A percentile compares a stretch with the other conserved stretches of the same genome.
Conservation (phyloP, 2,329 filamentous ascomycete species). For the Colletotrichum coccodes region DNA sequence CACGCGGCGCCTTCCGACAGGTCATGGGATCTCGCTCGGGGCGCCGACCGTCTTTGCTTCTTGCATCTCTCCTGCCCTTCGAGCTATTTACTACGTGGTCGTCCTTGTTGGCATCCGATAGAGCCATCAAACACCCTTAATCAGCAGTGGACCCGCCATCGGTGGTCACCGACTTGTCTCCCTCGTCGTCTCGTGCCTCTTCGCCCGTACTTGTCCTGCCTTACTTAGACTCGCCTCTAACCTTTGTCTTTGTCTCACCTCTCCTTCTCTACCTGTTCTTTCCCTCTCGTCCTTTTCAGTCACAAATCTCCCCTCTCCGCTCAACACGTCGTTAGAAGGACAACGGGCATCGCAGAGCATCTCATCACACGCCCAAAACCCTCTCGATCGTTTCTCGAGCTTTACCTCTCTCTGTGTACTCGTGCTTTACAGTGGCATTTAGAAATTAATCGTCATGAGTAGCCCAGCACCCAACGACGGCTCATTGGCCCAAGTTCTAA, state of each 20-base stretch:
- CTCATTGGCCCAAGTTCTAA: constrained; percentile 46
- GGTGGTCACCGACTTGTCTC: constrained; percentile 24
- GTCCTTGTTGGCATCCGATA: background rate
- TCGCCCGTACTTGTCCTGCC: background rate
- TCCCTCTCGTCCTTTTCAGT: background rate
- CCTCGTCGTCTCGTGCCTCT: background rate
- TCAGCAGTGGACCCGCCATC: constrained; percentile 22
- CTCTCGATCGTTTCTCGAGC: background rate
- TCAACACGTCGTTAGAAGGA: background rate
- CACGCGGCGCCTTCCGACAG: constrained; percentile 28
- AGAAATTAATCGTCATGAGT: constrained; percentile 21
- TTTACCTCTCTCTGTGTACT: background rate
- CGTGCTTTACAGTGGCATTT: background rate
- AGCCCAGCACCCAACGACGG: constrained; percentile 23
- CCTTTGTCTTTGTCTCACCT: background rate
- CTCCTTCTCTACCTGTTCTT: background rate
- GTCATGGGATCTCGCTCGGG: constrained; percentile 24
- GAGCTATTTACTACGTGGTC: constrained; percentile 21
- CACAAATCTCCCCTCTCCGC: background rate
- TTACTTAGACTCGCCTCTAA: constrained; percentile 4
- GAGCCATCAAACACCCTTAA: constrained; percentile 16
- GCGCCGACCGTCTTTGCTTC: constrained; percentile 6
- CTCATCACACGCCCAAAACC: background rate
- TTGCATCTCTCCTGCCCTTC: constrained; percentile 1
- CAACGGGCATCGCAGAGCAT: background rate